Conservation (phyloP, 78 protist species). For the Cavenderia fasciculata region DNA sequence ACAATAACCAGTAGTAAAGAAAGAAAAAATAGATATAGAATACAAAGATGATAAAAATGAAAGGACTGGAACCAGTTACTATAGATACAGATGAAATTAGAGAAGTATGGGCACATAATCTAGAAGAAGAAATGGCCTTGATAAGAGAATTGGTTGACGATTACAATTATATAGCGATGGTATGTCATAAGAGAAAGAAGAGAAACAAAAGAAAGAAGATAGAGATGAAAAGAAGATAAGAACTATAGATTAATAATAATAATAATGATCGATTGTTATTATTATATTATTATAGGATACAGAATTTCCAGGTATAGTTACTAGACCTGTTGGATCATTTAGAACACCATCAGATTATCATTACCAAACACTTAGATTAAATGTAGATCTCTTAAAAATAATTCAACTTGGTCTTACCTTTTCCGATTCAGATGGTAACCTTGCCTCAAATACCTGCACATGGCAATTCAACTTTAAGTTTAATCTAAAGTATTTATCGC, state of each 20-base stretch:
- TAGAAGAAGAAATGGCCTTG: slow-evolving; percentile 87
- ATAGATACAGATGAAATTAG: slow-evolving; percentile 53
- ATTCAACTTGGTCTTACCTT: slow-evolving; percentile 98
- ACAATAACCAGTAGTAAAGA: no score
- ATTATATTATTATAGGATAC: slow-evolving; percentile 90
- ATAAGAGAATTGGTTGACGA: slow-evolving; percentile 87
- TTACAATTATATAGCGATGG: slow-evolving; percentile 96
- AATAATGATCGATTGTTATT: neutral
- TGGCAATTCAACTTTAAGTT: slow-evolving; percentile 99
- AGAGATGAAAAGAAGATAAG: neutral
- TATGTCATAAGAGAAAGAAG: neutral
- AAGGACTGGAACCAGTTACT: no score
- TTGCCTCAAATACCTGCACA: slow-evolving; percentile 88
- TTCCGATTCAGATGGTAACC: slow-evolving; percentile 91
- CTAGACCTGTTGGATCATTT: slow-evolving; percentile 93
- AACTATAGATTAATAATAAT: neutral
- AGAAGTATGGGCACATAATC: slow-evolving; percentile 94
- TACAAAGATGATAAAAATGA: no score
- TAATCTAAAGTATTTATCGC: slow-evolving; percentile 69
- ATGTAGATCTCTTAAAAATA: slow-evolving; percentile 96
- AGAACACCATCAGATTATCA: slow-evolving; percentile 81
- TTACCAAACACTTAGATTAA: slow-evolving; percentile 93
- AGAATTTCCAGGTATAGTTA: slow-evolving; percentile 98
- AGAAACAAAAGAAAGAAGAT: neutral
- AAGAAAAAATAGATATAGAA: no score